phyloP scores from a whole-genome alignment of 2,329 filamentous ascomycete genomes.

The Talaromyces sp. region DNA sequence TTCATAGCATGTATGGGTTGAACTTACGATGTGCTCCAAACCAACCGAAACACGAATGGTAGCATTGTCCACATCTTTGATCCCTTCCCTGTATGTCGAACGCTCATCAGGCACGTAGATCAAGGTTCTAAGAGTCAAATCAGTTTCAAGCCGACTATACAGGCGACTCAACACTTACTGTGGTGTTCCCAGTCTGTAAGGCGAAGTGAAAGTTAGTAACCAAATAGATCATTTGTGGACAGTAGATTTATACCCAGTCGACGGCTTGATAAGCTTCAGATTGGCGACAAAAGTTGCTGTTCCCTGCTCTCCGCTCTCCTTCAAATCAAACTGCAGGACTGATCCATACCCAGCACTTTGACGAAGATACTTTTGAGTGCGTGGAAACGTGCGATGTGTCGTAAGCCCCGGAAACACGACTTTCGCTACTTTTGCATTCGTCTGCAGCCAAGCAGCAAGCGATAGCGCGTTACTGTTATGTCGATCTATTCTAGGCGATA shows the following conservation, averaged over 20 bases:
- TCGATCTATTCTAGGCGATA: slow-evolving; percentile 71
- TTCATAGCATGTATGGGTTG: no score
- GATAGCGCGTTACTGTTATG: slow-evolving; percentile 72
- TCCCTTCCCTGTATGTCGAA: slow-evolving; percentile 61
- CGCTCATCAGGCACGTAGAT: slow-evolving; percentile 32
- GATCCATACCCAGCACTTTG: slow-evolving; percentile 12
- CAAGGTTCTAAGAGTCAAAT: slow-evolving; percentile 6
- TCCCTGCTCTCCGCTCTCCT: background rate
- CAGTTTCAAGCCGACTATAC: background rate
- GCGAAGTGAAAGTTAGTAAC: background rate
- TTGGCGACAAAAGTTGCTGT: background rate
- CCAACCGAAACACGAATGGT: slow-evolving; percentile 88
- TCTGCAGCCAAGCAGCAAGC: slow-evolving; percentile 71
- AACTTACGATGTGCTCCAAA: slow-evolving; percentile 68
- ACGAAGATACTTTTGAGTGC: slow-evolving; percentile 7
- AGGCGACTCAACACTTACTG: slow-evolving; percentile 7
- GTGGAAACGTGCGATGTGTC: background rate
- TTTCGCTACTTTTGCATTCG: slow-evolving; percentile 71
- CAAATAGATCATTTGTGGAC: background rate
- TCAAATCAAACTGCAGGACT: slow-evolving; percentile 8
- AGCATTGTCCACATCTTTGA: slow-evolving; percentile 69
- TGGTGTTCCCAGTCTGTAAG: slow-evolving; percentile 14
- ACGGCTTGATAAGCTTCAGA: slow-evolving; percentile 13
- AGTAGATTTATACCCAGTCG: slow-evolving; percentile 10
- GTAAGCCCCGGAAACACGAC: slow-evolving; percentile 70